Evolutionary conservation across 2,329 filamentous ascomycete genomes (phyloP), one percentile per base, ranked within the genome.

Genomic region (Diaporthe helianthi): DNA sequence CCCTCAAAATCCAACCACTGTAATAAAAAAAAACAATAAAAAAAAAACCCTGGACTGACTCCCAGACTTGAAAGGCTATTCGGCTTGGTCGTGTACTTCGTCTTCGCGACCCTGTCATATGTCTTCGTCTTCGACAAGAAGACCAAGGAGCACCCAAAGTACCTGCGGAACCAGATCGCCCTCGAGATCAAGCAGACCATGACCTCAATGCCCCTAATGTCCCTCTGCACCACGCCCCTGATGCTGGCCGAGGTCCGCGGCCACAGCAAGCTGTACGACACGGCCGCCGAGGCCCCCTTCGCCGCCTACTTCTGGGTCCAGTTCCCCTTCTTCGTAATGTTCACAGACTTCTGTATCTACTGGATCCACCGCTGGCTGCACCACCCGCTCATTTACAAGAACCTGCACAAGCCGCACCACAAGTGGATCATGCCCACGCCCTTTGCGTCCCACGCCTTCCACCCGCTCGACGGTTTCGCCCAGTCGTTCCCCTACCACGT

Each of bases 351-450:
- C 80, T 90, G 86, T 82, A 94, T 97, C 83, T 97, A 97, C 86
- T 93, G 92, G 87, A 95, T 97, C 76, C 94, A 97, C 83, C 91
- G 94, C 69, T 91, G 88, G 69, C 86, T 97, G 71, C 94, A 97
- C 82, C 90, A 94, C 80, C 92, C 92, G 19, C 77, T 83, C 55
- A 79, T 96, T 74, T 98, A 98, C 88, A 97, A 94, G 84, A 85
- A 85, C 74, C 86, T 98, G 61, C 95, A 98, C 88, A 98, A 98
- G 88, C 91, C 94, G 73, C 95, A 98, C 82, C 95, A 98, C 89
- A 98, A 97, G 85, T 98, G 95, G 95, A 98, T 98, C 82, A 97
- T 98, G 93, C 95, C 95, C 3, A 97, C 93, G 3, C 95, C 95
- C 0, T 98, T 89, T 79, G 94, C 95, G 51, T 94, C 91, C 75